Conservation (phyloP, 305 asterid genomes). For the Coffea humblotiana region DNA sequence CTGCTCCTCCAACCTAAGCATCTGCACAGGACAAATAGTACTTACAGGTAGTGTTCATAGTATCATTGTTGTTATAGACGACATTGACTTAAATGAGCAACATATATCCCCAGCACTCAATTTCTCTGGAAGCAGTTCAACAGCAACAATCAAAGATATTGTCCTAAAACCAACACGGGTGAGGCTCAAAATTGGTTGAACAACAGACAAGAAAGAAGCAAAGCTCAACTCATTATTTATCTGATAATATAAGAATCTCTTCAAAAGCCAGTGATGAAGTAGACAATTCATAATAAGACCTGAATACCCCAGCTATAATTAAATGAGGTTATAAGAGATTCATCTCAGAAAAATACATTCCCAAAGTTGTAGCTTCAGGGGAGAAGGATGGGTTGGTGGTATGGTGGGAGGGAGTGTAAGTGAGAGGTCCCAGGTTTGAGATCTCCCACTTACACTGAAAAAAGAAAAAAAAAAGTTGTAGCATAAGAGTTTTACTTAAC, state of each 20-base stretch:
- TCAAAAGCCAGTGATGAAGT: background rate
- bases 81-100: background rate
- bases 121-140: background rate
- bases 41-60: slow-evolving; percentile 2
- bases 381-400: no score
- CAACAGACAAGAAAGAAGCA: background rate
- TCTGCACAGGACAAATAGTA: slow-evolving; percentile 39
- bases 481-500: background rate
- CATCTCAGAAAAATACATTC: background rate
- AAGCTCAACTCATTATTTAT: background rate
- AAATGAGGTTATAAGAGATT: background rate
- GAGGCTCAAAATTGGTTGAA: slow-evolving; percentile 1
- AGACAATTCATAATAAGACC: background rate
- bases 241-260: background rate
- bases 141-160: background rate
- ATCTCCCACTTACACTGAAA: no score
- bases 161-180: background rate
- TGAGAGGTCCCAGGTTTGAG: no score
- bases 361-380: background rate
- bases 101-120: background rate
- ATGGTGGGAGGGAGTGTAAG: no score
- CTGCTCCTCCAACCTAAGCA: slow-evolving; percentile 86
- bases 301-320: background rate
- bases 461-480: background rate
- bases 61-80: background rate